Evolutionary conservation across 2,329 filamentous ascomycete genomes (phyloP).

Genomic region (Fusarium nurragi): DNA sequence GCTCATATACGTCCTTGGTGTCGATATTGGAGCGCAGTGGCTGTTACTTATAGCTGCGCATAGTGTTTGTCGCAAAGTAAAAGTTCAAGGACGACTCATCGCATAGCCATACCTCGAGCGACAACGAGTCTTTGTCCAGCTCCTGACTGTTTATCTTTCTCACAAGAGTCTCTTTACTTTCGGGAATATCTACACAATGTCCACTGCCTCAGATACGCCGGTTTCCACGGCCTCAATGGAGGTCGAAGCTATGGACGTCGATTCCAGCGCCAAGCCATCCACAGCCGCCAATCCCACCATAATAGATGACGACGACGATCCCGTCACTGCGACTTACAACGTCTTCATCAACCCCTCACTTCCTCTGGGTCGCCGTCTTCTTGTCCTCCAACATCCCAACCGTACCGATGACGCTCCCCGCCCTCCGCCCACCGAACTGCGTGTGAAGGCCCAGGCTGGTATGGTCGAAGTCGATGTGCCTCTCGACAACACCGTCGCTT

Average conservation of each 20-base stretch:
- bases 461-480: slow-evolving; percentile 95
- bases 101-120: not conserved
- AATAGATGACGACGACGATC: slow-evolving; percentile 61
- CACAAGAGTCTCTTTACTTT: not conserved
- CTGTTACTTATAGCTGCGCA: not conserved
- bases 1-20: too few relatives aligned
- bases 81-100: not conserved
- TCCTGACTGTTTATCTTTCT: not conserved
- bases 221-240: slow-evolving; percentile 34
- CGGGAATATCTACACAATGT: slow-evolving; percentile 8
- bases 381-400: slow-evolving; percentile 91
- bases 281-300: slow-evolving; percentile 12
- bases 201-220: slow-evolving; percentile 12
- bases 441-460: slow-evolving; percentile 82
- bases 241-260: slow-evolving; percentile 36
- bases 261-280: slow-evolving; percentile 25
- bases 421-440: slow-evolving; percentile 73
- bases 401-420: slow-evolving; percentile 66
- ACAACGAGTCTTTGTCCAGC: not conserved
- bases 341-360: slow-evolving; percentile 84
- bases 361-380: slow-evolving; percentile 69
- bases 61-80: slow-evolving; percentile 26
- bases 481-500: slow-evolving; percentile 75
- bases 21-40: not conserved
- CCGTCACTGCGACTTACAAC: slow-evolving; percentile 79